A percentile compares a stretch with the other conserved stretches of the same genome.
These are phyloP conservation scores for Brassica carinata DNA, from an alignment of 345 rosid species.

Conservation along the genomic window DNA sequence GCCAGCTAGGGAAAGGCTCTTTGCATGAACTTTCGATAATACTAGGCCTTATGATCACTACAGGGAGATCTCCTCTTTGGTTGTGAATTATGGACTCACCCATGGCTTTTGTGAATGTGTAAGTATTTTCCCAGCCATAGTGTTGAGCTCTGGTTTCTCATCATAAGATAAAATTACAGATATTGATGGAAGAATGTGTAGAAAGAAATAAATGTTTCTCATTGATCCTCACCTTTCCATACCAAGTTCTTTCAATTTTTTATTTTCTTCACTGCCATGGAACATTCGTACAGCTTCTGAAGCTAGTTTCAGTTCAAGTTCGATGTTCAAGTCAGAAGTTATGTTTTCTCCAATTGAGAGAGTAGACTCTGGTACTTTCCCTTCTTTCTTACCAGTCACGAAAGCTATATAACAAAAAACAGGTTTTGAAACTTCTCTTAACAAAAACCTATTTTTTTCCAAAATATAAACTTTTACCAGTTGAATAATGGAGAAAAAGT, in stretches of 20 bases:
- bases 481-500: conserved; percentile 60
- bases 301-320: conserved; percentile 47
- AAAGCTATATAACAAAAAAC: conserved; percentile 46
- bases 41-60: conserved; percentile 51
- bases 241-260: conserved; percentile 46
- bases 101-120: no score
- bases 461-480: conserved; percentile 46
- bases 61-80: no score
- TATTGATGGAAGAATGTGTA: no score
- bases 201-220: no score
- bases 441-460: neutral
- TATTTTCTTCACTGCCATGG: conserved; percentile 16
- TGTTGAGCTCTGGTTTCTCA: no score
- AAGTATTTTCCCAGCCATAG: no score
- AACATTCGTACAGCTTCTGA: conserved; percentile 25
- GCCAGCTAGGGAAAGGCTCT: conserved; percentile 92
- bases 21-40: conserved; percentile 66
- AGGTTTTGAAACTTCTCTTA: neutral
- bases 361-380: conserved; percentile 40
- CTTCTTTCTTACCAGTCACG: conserved; percentile 59
- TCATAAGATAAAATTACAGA: neutral
- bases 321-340: conserved; percentile 31
- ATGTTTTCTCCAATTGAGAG: conserved; percentile 29
- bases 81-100: no score
- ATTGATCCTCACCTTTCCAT: conserved; percentile 37